These are phyloP conservation scores for Neofusicoccum umdonicola DNA, from an alignment of 2,329 filamentous ascomycete species.

Conservation along the genomic window DNA sequence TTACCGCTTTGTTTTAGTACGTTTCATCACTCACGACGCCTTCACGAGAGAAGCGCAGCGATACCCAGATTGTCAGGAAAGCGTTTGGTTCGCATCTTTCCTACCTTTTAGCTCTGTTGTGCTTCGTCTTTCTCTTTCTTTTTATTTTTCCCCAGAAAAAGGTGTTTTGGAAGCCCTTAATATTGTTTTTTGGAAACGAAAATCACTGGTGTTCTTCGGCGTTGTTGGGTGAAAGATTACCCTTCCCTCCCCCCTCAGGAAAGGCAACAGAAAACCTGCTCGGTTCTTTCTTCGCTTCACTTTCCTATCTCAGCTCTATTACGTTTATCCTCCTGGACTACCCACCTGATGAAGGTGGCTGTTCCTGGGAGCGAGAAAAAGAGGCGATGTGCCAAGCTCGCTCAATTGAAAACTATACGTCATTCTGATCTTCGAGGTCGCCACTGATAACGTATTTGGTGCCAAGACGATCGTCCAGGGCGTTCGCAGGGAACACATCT, in stretches of 20 bases:
- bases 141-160: neutral
- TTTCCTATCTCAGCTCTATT: neutral
- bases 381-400: neutral
- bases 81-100: neutral
- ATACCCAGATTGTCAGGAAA: conserved; percentile 4
- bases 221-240: neutral
- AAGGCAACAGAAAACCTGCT: too few relatives aligned
- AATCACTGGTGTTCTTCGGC: neutral
- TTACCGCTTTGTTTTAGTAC: neutral
- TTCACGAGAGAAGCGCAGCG: neutral
- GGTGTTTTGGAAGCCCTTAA: neutral
- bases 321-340: neutral
- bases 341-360: too few relatives aligned
- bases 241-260: too few relatives aligned
- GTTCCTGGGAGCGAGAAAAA: too few relatives aligned
- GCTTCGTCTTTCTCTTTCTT: neutral
- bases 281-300: neutral
- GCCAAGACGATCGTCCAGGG: neutral
- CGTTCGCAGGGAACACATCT: too few relatives aligned
- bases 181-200: neutral
- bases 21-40: neutral
- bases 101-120: neutral
- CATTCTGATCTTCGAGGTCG: neutral
- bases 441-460: neutral
- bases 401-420: neutral